Evolutionary conservation across 2,329 filamentous ascomycete genomes (phyloP), one percentile per base, ranked within the genome.

Genomic region (Huntiella decipiens): DNA sequence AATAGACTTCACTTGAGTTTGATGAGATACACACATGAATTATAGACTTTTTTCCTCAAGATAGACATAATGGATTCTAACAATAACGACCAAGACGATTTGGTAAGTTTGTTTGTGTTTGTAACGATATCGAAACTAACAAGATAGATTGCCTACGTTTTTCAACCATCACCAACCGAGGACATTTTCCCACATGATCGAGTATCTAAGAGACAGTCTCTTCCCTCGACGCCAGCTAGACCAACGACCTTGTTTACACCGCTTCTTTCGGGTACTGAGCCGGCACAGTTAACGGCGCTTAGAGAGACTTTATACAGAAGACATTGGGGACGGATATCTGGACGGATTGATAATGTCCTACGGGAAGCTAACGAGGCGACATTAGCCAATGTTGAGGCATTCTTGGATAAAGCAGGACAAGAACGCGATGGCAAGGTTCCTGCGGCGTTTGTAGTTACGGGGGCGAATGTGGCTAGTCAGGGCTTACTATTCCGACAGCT

Each of bases 381-480:
- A 1, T 59, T 80, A 15, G 61, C 70, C 28, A 65, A 75, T 45
- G 74, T 81, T 7, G 64, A 67, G 5, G 58, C 58, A 1, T 81
- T 81, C 58, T 61, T 79, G 7, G 58, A 63, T 16, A 32, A 19
- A 11, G 40, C 48, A 3, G 44, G n/a, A 2, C 32, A 42, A n/a
- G 16, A 43, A 10, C 38, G 31, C 17, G 48, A 42, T 4, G 32
- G 38, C 5, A 41, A 42, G 39, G 70, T 84, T 35, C 76, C 79
- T 0, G 72, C 79, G 5, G 79, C 73, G 2, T 78, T 88, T 53
- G 75, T 88, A 53, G 71, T 84, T 49, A 82, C 81, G 6, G 84
- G 83, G 0, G 80, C 83, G 5, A 85, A 83, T 52, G 79, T 86
- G 53, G 77, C 81, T 33, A 80, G 79, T 1, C 80, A 86, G 57